Evolutionary conservation across 2,329 filamentous ascomycete genomes (phyloP), one percentile per base, ranked within the genome.

Genomic region (Aureobasidium sp.): DNA sequence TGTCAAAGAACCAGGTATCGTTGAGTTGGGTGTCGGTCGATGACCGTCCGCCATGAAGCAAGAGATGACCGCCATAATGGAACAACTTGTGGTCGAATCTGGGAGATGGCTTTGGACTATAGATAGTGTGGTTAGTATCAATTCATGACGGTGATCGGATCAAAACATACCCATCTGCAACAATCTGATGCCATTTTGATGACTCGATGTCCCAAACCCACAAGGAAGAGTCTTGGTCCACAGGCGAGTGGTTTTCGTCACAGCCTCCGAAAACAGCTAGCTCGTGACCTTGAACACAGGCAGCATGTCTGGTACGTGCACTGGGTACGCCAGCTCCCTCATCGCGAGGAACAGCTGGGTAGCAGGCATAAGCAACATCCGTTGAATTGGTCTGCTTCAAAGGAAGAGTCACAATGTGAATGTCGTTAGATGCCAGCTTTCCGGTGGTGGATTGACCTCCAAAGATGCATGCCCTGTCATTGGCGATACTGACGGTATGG

Each of bases 1-100:
- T 74, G 69, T 88, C 85, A 70, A 95, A 95, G 0, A 84, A 84
- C 91, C 91, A 96, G 6, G 92, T 74, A 70, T 96, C 91, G 12
- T 79, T 77, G 3, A 89, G 78, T 3, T 85, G 78, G 12, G 85
- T 87, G 32, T 76, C 80, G 6, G 82, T 80, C 0, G 89, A 80
- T 68, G 86, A 89, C 3, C 91, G 90, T 5, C 88, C 90, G 71
- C 95, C 90, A 36, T 96, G 72, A 70, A 89, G 87, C 50, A 96
- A 78, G 0, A 84, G 89, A 23, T 87, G 85, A 61, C 84, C 82
- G 4, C 87, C 87, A 48, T 86, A 82, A 63, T 85, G 85, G 1
- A 82, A 79, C 4, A 86, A 83, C 37, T 81, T 78, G 74, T 20
- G 70, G 62, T 23, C 66, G 66, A 2, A 68, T 69, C 72, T 64